These are phyloP conservation scores for Dioscorea alata DNA, from an alignment of 106 monocot species.

Conservation along the genomic window DNA sequence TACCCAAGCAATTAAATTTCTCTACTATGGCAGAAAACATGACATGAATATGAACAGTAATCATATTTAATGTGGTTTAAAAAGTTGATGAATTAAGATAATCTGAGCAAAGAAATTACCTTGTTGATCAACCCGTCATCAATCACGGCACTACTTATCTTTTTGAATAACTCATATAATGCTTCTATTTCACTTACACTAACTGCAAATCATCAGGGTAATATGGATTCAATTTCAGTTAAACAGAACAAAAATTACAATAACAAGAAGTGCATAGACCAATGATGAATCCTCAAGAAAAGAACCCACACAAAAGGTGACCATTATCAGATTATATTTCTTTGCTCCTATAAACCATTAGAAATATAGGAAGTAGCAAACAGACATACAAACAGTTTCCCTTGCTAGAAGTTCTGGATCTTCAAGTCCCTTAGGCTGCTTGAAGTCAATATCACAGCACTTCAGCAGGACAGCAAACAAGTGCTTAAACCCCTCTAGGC, in stretches of 20 bases:
- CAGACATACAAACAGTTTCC: conserved; percentile 61
- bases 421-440: conserved; percentile 45
- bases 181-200: conserved; percentile 87
- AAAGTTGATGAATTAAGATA: too few relatives aligned
- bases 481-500: conserved; percentile 45
- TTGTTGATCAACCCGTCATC: conserved; percentile 92
- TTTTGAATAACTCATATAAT: conserved; percentile 80
- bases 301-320: background rate
- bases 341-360: background rate
- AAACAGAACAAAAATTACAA: background rate
- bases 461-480: conserved; percentile 32
- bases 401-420: conserved; percentile 56
- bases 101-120: conserved; percentile 20
- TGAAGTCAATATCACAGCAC: conserved; percentile 51
- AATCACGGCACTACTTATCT: conserved; percentile 83
- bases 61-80: too few relatives aligned
- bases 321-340: background rate
- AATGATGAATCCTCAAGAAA: background rate
- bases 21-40: too few relatives aligned
- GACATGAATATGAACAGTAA: too few relatives aligned
- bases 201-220: conserved; percentile 30
- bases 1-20: too few relatives aligned
- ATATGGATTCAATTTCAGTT: background rate
- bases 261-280: background rate
- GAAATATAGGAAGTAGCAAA: background rate